phyloP scores from a whole-genome alignment of 257 asterid genomes.

The Lycium barbarum region DNA sequence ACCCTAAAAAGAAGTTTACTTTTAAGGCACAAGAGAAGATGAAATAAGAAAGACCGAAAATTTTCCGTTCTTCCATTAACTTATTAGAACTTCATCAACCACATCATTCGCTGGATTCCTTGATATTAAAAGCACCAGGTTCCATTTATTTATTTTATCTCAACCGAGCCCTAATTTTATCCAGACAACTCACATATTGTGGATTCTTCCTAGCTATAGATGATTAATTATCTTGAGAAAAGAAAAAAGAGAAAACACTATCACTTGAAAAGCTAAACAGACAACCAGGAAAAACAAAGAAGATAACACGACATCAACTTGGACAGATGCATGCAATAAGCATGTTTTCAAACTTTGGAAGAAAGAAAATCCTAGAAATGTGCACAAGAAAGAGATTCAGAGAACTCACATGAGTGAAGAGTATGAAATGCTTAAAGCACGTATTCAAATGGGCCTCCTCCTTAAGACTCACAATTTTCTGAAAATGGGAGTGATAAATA shows the following conservation, averaged over 20 bases:
- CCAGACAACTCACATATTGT: background rate
- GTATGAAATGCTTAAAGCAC: slow-evolving; percentile 80
- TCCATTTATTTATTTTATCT: background rate
- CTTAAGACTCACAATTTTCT: slow-evolving; percentile 73
- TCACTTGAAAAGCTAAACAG: background rate
- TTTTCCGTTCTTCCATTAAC: background rate
- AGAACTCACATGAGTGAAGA: slow-evolving; percentile 75
- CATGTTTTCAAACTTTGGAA: background rate
- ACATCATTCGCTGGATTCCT: no score
- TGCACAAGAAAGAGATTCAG: background rate
- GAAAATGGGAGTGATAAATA: slow-evolving; percentile 83
- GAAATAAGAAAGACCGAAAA: background rate
- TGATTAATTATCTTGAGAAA: background rate
- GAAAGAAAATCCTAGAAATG: background rate
- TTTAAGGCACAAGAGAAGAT: background rate
- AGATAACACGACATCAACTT: background rate
- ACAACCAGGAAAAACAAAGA: background rate
- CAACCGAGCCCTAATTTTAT: background rate
- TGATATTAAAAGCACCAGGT: background rate
- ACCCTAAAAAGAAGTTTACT: background rate
- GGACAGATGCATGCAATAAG: background rate
- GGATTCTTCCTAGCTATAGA: background rate
- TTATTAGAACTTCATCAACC: no score
- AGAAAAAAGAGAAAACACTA: background rate
- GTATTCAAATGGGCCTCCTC: slow-evolving; percentile 90